Conservation (phyloP, 495 filamentous ascomycete species). For the Penicillium mononematosum region DNA sequence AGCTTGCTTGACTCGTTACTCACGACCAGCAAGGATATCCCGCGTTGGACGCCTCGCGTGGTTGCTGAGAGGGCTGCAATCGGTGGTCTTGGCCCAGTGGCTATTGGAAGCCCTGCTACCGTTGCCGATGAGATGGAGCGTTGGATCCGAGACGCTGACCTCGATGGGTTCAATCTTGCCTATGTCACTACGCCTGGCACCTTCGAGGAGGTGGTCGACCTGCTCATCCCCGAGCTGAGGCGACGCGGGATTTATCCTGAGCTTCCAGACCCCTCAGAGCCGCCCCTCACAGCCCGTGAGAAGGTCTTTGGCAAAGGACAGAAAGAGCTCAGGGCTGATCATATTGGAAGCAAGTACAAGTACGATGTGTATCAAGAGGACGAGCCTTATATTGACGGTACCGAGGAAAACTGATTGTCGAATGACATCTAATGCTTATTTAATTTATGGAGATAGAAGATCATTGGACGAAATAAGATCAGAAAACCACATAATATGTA, state of each 20-base stretch:
- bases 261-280: constrained; percentile 30
- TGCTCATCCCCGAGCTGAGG: constrained; percentile 58
- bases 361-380: constrained; percentile 59
- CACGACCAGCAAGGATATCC: constrained; percentile 48
- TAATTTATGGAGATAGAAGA: neutral
- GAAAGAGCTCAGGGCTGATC: constrained; percentile 50
- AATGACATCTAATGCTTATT: neutral
- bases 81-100: constrained; percentile 54
- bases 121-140: constrained; percentile 60
- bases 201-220: constrained; percentile 61
- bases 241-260: constrained; percentile 49
- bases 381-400: constrained; percentile 17
- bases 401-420: constrained; percentile 1
- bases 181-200: constrained; percentile 57
- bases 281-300: constrained; percentile 55
- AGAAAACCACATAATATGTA: neutral
- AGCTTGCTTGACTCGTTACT: constrained; percentile 53
- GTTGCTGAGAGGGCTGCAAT: constrained; percentile 59
- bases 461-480: neutral
- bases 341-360: constrained; percentile 55
- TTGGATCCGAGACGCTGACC: constrained; percentile 56
- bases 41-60: constrained; percentile 50
- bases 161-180: constrained; percentile 62
- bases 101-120: constrained; percentile 51
- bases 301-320: constrained; percentile 60